Evolutionary conservation across 2,329 filamentous ascomycete species (phyloP).

Genomic region (Cytospora schulzeri): DNA sequence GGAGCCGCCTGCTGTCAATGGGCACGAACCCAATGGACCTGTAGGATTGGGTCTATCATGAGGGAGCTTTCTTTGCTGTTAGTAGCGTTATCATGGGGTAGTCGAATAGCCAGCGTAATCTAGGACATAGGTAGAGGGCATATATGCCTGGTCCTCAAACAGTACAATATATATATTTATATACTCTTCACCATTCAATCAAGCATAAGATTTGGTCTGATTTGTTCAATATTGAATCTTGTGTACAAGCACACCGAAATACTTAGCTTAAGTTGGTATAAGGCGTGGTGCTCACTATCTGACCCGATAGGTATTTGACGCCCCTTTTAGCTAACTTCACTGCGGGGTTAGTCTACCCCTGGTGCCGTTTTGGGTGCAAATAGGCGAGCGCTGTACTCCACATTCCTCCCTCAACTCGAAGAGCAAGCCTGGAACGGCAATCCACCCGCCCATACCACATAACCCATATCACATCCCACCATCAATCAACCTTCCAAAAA

Average conservation of each 20-base stretch:
- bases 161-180: background rate
- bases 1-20: constrained; percentile 41
- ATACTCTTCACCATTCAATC: background rate
- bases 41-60: constrained; percentile 47
- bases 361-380: constrained; percentile 24
- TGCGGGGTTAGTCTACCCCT: constrained; percentile 11
- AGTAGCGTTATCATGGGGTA: background rate
- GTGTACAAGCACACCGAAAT: too few species aligned
- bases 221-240: too few species aligned
- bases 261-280: too few species aligned
- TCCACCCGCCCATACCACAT: constrained; percentile 10
- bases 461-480: constrained; percentile 24
- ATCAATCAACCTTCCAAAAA: constrained; percentile 16
- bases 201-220: background rate
- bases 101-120: background rate
- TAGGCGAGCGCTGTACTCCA: constrained; percentile 11
- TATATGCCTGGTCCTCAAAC: background rate
- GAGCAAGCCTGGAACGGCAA: constrained; percentile 14
- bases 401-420: constrained; percentile 18
- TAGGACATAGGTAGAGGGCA: background rate
- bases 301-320: background rate
- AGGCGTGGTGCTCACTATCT: background rate
- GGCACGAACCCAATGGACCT: constrained; percentile 34
- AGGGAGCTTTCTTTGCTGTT: constrained; percentile 14
- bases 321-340: constrained; percentile 17